Conservation (phyloP, 495 filamentous ascomycete genomes). For the Penicillium odoratum region DNA sequence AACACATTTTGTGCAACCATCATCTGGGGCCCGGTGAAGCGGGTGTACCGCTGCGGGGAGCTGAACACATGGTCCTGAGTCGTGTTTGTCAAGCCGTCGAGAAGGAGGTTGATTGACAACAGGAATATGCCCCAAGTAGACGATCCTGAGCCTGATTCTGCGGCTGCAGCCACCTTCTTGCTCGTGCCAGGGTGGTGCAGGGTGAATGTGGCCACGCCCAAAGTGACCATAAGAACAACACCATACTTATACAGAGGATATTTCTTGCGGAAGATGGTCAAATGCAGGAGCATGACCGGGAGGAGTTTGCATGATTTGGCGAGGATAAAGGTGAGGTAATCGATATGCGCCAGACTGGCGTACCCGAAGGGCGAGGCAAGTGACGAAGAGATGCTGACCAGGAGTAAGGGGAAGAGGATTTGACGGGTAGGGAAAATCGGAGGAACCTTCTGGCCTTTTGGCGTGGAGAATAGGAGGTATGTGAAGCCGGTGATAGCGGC, state of each 20-base stretch:
- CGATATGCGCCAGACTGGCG: slow-evolving; percentile 87
- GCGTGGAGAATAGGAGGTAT: slow-evolving; percentile 73
- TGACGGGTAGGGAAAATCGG: slow-evolving; percentile 70
- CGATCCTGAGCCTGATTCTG: slow-evolving; percentile 48
- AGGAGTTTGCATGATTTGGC: slow-evolving; percentile 97
- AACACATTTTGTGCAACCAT: slow-evolving; percentile 98
- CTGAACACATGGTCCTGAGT: slow-evolving; percentile 95
- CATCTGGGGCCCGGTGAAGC: slow-evolving; percentile 93
- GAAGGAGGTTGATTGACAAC: slow-evolving; percentile 86
- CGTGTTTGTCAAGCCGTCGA: slow-evolving; percentile 94
- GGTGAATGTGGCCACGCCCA: slow-evolving; percentile 93
- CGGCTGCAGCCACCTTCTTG: slow-evolving; percentile 60
- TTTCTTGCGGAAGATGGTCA: slow-evolving; percentile 84
- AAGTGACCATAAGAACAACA: slow-evolving; percentile 85
- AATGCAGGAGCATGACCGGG: slow-evolving; percentile 94
- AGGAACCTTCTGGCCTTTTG: slow-evolving; percentile 53
- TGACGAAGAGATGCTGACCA: slow-evolving; percentile 83
- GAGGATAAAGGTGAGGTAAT: slow-evolving; percentile 98
- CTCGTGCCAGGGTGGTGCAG: slow-evolving; percentile 74
- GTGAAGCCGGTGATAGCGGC: slow-evolving; percentile 76
- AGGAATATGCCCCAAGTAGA: slow-evolving; percentile 77
- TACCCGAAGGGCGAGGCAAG: slow-evolving; percentile 95
- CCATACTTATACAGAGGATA: slow-evolving; percentile 97
- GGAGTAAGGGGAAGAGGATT: slow-evolving; percentile 76
- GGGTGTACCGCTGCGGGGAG: slow-evolving; percentile 57